These are phyloP conservation scores for Vishniacozyma victoriae DNA, from an alignment of 768 basidiomycete species.

Conservation along the genomic window DNA sequence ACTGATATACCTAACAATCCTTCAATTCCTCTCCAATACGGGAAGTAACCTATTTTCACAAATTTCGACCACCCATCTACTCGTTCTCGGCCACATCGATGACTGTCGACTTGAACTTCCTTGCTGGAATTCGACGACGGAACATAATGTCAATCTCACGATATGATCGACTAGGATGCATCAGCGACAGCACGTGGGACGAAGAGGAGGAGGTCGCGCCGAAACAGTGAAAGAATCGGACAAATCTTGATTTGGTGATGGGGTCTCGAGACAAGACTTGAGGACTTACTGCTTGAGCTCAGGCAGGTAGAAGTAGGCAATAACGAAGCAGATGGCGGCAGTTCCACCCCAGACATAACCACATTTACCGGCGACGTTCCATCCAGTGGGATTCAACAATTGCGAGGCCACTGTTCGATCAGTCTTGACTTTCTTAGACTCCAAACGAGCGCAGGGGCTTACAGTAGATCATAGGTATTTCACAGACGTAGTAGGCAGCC, in stretches of 20 bases:
- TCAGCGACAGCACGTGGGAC: too few species aligned
- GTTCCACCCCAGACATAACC: constrained; percentile 37
- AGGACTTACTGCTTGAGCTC: too few species aligned
- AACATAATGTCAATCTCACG: constrained; percentile 47
- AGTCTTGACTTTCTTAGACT: not conserved
- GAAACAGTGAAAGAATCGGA: too few species aligned
- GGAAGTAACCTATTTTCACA: too few species aligned
- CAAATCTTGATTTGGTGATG: too few species aligned
- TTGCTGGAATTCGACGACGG: constrained; percentile 30
- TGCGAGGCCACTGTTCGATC: constrained; percentile 21
- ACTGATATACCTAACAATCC: too few species aligned
- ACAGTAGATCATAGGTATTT: constrained; percentile 34
- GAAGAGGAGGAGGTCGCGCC: too few species aligned
- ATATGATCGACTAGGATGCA: constrained; percentile 42
- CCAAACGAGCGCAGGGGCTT: not conserved
- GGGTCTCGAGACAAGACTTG: too few species aligned
- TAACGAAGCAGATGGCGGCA: constrained; percentile 12
- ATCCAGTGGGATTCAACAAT: constrained; percentile 37
- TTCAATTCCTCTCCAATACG: too few species aligned
- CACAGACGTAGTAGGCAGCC: constrained; percentile 36
- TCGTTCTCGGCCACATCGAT: constrained; percentile 31
- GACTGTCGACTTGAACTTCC: constrained; percentile 32
- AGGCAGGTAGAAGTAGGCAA: constrained; percentile 41
- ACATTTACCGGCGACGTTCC: constrained; percentile 33
- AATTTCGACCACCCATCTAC: too few species aligned